Evolutionary conservation across 1,139 yeast species (phyloP).

Genomic region (Chernovozyma sophiae-reginae): DNA sequence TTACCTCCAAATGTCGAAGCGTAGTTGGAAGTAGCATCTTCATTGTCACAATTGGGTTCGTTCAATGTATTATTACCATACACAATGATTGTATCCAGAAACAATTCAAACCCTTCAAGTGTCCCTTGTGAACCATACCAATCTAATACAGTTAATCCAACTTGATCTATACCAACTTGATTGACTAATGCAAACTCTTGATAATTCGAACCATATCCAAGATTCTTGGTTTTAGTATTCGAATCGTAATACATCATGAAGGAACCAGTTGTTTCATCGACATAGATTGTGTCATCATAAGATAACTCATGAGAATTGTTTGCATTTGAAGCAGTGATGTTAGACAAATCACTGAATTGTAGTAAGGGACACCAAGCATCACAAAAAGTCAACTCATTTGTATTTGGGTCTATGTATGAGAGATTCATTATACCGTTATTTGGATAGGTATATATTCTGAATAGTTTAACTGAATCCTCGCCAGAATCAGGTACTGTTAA

Average conservation of each 20-base stretch:
- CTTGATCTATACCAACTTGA: conserved; percentile 52
- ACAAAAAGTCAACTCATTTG: conserved; percentile 56
- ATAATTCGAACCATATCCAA: conserved; percentile 49
- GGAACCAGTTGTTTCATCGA: conserved; percentile 34
- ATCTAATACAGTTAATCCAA: conserved; percentile 64
- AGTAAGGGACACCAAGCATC: conserved; percentile 85
- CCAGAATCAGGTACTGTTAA: conserved; percentile 56
- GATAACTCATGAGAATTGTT: conserved; percentile 14
- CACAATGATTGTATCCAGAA: conserved; percentile 52
- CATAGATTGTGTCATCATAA: conserved; percentile 22
- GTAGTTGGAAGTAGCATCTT: conserved; percentile 26
- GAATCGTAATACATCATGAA: conserved; percentile 37
- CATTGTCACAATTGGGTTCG: conserved; percentile 53
- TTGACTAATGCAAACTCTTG: conserved; percentile 85
- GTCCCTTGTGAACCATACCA: conserved; percentile 71
- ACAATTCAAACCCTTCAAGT: conserved; percentile 70
- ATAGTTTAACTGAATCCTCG: conserved; percentile 54
- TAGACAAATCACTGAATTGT: conserved; percentile 25
- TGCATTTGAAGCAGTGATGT: conserved; percentile 19
- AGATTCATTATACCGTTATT: conserved; percentile 88
- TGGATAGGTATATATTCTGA: conserved; percentile 75
- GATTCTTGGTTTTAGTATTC: conserved; percentile 36
- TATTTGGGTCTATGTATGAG: conserved; percentile 72
- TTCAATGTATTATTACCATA: conserved; percentile 78
- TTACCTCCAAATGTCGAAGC: conserved; percentile 31